Base-by-base conservation (phyloP, 257 asterid genomes). In the Gynochthodes officinalis region DNA sequence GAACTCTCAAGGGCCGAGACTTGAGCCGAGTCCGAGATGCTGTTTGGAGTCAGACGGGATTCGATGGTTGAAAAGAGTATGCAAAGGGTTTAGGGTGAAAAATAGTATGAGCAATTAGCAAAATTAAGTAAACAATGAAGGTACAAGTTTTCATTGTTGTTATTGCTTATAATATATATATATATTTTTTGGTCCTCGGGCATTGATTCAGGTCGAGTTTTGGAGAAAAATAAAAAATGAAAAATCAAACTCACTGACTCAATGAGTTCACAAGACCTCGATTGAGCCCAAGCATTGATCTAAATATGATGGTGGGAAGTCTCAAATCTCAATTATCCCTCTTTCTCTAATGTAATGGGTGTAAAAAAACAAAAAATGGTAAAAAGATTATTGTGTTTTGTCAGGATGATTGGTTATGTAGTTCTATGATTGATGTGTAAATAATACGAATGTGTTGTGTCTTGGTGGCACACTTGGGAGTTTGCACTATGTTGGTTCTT, bases 1-100 rank as follows among this genome's bases (percentile, higher is more conserved):
- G 97, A 0, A 93, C 97, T 0, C 86, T 93, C 9, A 93, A 93
- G 83, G 98, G 98, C 0, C 84, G 98, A 27, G 98, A 90, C 64
- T 0, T 89, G 91, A 90, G 98, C 60, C 87, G 98, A 48, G 98
- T 93, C 10, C 81, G 98, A 14, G 98, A 93, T 48, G 96, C 97
- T 0, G 98, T 90, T 7, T 93, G 98, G 98, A 90, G 93, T 71
- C 98, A 89, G 73, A 93, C 98, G 64, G 95, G 97, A 58, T 93
- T 90, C 80, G 78, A 90, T 62, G 98, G 97, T 25, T 60, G 66
- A 60, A n/a, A n/a, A 21, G 23, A 57, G 27, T 54, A 27, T 4
- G 37, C 23, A 23, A n/a, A n/a, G 23, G 61, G 27, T 54, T n/a
- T n/a, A n/a, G n/a, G n/a, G n/a, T n/a, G 23, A 5, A 14, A 35